Conservation (phyloP, 306 rosid species). For the Sphenostylis stenocarpa region DNA sequence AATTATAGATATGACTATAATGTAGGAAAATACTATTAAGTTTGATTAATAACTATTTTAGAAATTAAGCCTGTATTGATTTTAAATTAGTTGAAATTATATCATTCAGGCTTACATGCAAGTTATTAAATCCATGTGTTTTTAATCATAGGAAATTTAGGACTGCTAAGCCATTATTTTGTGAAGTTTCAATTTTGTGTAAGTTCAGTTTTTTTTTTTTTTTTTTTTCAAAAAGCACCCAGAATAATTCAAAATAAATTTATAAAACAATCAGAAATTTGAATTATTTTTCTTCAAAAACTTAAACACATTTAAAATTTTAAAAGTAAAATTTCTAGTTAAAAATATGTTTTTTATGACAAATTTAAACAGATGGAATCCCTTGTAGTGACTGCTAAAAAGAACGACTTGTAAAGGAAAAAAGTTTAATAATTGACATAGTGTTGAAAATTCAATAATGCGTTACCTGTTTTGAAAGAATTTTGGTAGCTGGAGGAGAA, state of each 20-base stretch:
- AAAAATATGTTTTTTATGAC: not conserved
- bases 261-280: not conserved
- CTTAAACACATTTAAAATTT: not conserved
- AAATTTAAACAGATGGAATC: not conserved
- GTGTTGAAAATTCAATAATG: not conserved
- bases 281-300: not conserved
- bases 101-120: not conserved
- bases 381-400: not conserved
- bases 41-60: not conserved
- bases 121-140: not conserved
- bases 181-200: no score
- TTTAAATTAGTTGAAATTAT: not conserved
- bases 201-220: no score
- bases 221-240: no score
- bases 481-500: conserved; percentile 40
- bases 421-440: not conserved
- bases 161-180: no score
- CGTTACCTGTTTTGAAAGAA: conserved; percentile 47
- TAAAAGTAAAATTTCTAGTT: not conserved
- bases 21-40: not conserved
- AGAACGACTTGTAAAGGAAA: not conserved
- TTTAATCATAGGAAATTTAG: not conserved
- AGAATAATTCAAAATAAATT: not conserved
- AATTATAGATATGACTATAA: no score
- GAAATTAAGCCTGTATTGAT: not conserved